Base-by-base conservation (phyloP, 1,139 yeast species). In the Hemisphaericaspora xylofermentans region DNA sequence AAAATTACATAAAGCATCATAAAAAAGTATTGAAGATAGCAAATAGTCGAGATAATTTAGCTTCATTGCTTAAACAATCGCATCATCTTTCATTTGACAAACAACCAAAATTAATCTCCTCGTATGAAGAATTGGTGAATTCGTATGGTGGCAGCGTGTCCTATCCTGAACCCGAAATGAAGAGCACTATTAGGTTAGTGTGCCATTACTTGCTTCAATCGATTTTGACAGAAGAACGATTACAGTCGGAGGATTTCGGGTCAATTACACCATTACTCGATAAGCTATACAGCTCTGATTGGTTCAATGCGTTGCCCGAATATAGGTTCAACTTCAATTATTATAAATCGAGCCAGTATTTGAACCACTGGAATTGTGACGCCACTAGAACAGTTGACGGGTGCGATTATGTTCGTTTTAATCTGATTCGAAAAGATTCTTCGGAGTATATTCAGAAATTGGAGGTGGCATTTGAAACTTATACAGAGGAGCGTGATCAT, bases 291-390 rank as follows among this genome's bases (percentile, higher is more conserved):
- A 13, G 21, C 2, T 47, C 51, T 9, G 49, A 47, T 30, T 32
- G 43, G 14, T 66, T 65, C 43, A 50, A 49, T 39, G 61, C 64
- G 0, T 24, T 48, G 14, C 42, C 41, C 19, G 39, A 40, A 9
- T 49, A 47, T 33, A 36, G 54, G 25, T 14, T 10, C 4, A 35
- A 40, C n/a, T 51, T 51, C 17, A 36, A 39, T 25, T 45, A 60
- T 40, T 57, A 52, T 50, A 66, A 64, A 41, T 62, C 73, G 2
- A 64, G 66, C 0, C 64, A 66, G 27, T 57, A 57, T 49, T 51
- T 67, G 22, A 68, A 63, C 39, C 64, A 65, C 40, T 59, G 60
- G 31, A 63, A 64, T 15, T 26, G 43, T 1, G 49, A 47, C 28
- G 18, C 37, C n/a, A n/a, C 22, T 5, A 32, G 30, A 10, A 35